These are phyloP conservation scores for Phytophthora palmivora DNA, from an alignment of 352 stramenopile genomes.

Conservation along the genomic window DNA sequence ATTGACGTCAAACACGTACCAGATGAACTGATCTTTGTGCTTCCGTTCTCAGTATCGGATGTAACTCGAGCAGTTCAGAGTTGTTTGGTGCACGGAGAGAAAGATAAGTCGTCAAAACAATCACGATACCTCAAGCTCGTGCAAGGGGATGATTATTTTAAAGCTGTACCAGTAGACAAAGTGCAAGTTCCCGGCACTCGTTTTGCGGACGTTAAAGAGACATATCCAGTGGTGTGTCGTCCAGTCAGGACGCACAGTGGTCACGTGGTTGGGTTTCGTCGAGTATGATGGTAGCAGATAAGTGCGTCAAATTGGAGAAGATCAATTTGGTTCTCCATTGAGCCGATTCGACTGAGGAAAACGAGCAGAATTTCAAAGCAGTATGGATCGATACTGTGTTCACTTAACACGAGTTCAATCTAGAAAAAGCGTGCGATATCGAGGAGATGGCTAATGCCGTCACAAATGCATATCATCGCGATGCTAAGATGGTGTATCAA, in stretches of 20 bases:
- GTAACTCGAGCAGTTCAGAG: constrained; percentile 16
- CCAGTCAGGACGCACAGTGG: constrained; percentile 21
- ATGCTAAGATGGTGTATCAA: too few species aligned
- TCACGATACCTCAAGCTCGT: constrained; percentile 8
- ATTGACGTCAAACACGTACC: constrained; percentile 9
- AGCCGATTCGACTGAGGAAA: constrained; percentile 15
- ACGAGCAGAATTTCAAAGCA: background rate
- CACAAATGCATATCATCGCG: background rate
- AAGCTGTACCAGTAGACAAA: constrained; percentile 34
- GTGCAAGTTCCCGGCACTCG: constrained; percentile 24
- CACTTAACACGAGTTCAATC: constrained; percentile 21
- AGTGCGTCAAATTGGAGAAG: too few species aligned
- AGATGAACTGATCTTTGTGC: constrained; percentile 38
- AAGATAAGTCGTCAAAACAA: constrained; percentile 23
- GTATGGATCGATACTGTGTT: constrained; percentile 29
- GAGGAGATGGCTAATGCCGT: constrained; percentile 33
- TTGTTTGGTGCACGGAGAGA: constrained; percentile 28
- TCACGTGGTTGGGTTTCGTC: constrained; percentile 37
- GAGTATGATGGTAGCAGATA: constrained; percentile 23
- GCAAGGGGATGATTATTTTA: constrained; percentile 10
- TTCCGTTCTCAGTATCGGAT: constrained; percentile 26
- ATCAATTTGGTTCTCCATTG: constrained; percentile 29
- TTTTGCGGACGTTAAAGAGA: constrained; percentile 22
- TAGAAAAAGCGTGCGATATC: constrained; percentile 6
- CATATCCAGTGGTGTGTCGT: constrained; percentile 30